Evolutionary conservation across 129 eudicot species (phyloP), one percentile per base, ranked within the genome.

Genomic region (Ambrosia trifida): DNA sequence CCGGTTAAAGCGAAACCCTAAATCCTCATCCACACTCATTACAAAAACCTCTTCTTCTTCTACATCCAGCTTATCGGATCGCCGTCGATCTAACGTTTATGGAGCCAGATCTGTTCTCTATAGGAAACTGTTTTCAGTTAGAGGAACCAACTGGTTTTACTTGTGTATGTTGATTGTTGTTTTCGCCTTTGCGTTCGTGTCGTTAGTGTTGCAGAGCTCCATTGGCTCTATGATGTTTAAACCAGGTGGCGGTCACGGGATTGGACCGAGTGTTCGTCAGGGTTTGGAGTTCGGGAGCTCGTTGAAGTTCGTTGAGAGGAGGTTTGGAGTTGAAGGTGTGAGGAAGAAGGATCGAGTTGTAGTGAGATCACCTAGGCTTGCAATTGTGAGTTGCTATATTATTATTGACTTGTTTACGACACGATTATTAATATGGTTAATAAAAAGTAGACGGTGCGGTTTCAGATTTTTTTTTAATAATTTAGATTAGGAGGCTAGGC

Each of bases 201-300:
- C 96, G 11, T 80, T 93, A 86, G 88, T 93, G 78, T 33, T 93
- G 77, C 98, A 93, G 82, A 93, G 88, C 86, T 89, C 96, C n/a
- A 85, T 92, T 60, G 85, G 79, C 68, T 67, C 86, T 11, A 47
- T 74, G 80, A 88, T 87, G 24, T 80, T 86, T 64, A 38, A 86
- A 69, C 86, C 78, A 66, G 89, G 89, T 18, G 85, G 73, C 7
- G 69, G 80, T 24, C 85, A 74, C 75, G 72, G 83, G 68, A 33
- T 43, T 43, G 85, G 77, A 83, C 79, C 85, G 78, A 66, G 60
- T 63, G 83, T 80, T 10, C 64, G 84, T 50, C 80, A 73, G 51
- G 86, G 83, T 28, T 79, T 87, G 88, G 77, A 80, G 81, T 73
- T 87, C 12, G 98, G 98, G 49, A 89, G 85, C 13, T 81, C 92